Evolutionary conservation across 129 eudicot genomes (phyloP).

Genomic region (Kitagawia praeruptora): DNA sequence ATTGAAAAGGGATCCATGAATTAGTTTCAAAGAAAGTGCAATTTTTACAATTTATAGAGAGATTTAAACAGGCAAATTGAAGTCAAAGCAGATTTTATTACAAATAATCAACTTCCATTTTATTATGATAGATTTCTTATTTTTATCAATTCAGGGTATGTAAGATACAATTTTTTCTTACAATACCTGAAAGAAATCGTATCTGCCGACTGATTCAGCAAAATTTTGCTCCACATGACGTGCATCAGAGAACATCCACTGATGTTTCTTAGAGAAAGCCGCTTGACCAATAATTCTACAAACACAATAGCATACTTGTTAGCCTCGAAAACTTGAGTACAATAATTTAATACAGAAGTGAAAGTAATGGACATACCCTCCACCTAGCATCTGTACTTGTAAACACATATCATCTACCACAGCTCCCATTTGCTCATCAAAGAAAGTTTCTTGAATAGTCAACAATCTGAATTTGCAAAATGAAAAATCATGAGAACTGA

Average conservation of each 20-base stretch:
- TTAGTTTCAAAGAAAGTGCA: not conserved
- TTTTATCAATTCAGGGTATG: not conserved
- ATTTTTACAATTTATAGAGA: not conserved
- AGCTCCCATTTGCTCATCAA: constrained; percentile 49
- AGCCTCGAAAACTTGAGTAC: constrained; percentile 7
- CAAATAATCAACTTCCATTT: not conserved
- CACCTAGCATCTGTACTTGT: constrained; percentile 70
- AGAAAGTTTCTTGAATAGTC: constrained; percentile 73
- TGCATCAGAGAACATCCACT: constrained; percentile 57
- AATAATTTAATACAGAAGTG: not conserved
- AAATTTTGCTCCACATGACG: constrained; percentile 28
- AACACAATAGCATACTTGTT: constrained; percentile 5
- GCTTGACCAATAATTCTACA: constrained; percentile 68
- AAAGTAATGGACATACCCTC: constrained; percentile 59
- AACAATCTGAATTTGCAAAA: constrained; percentile 43
- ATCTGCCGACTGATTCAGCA: constrained; percentile 25
- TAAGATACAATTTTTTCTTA: not conserved
- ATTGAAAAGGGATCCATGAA: not conserved
- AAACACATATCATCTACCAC: constrained; percentile 46
- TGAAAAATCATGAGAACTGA: not conserved
- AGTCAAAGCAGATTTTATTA: not conserved
- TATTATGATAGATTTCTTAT: not conserved
- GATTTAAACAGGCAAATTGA: not conserved
- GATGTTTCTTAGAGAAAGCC: constrained; percentile 62
- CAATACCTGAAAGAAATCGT: constrained; percentile 49